Percentiles rank a stretch among this genome's conserved stretches.
Evolutionary conservation across 768 basidiomycete species (phyloP).

Genomic region (Suillus luteus): DNA sequence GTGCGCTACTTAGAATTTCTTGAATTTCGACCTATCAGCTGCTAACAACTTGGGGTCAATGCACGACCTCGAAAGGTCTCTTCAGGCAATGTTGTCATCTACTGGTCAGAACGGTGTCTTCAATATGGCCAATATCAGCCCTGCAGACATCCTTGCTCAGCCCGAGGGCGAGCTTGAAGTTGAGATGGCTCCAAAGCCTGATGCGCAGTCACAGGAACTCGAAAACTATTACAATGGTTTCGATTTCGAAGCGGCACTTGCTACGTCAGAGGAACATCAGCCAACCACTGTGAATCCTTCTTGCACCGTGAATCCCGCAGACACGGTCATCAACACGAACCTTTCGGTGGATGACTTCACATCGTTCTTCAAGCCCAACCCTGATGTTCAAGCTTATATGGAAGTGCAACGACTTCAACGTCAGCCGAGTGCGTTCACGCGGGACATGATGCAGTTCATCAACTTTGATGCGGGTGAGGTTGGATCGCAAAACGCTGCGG

Average conservation of each 20-base stretch:
- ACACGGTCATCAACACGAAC: constrained; percentile 16
- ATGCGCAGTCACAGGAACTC: constrained; percentile 12
- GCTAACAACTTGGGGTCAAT: constrained; percentile 8
- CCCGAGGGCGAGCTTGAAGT: constrained; percentile 43
- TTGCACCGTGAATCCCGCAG: constrained; percentile 1
- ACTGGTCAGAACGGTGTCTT: constrained; percentile 39
- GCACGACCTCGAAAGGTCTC: constrained; percentile 14
- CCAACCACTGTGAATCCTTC: background rate
- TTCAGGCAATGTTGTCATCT: constrained; percentile 34
- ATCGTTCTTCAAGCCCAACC: constrained; percentile 24
- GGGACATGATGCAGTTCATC: constrained; percentile 40
- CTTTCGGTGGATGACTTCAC: constrained; percentile 15
- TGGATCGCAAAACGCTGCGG: constrained; percentile 13
- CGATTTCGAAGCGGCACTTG: constrained; percentile 18
- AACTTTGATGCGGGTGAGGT: constrained; percentile 35
- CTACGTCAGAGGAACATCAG: background rate
- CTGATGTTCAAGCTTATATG: constrained; percentile 19
- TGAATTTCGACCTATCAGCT: constrained; percentile 20
- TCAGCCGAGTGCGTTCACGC: constrained; percentile 25
- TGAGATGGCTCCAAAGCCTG: constrained; percentile 18
- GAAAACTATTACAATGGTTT: constrained; percentile 25
- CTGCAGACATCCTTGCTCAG: constrained; percentile 31
- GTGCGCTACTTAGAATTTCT: constrained; percentile 11
- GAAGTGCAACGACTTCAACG: constrained; percentile 17
- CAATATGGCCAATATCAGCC: constrained; percentile 36